A percentile compares a stretch with the other conserved stretches of the same genome.
phyloP scores from a whole-genome alignment of 116 monocot species.

The Posidonia oceanica region DNA sequence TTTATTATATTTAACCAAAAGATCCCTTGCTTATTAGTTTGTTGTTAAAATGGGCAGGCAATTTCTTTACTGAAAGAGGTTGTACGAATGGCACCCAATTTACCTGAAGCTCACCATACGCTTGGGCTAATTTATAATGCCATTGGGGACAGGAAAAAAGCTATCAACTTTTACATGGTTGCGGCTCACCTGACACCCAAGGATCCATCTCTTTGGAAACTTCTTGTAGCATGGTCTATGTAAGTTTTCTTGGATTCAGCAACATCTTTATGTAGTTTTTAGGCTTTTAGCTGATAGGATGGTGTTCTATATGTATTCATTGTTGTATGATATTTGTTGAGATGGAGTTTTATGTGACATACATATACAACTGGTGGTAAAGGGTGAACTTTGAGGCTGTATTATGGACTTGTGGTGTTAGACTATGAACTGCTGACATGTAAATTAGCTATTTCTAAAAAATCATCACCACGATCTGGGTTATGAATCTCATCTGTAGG shows the following conservation, averaged over 20 bases:
- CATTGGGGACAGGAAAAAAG: conserved; percentile 52
- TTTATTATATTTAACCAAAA: background rate
- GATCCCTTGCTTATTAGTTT: background rate
- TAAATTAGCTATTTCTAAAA: no score
- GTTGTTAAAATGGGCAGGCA: conserved; percentile 37
- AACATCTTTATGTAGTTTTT: background rate
- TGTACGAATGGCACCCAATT: conserved; percentile 65
- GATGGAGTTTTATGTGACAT: background rate
- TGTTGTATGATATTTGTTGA: background rate
- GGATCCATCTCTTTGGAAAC: conserved; percentile 81
- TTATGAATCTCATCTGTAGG: no score
- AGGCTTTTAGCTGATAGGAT: background rate
- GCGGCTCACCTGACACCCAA: conserved; percentile 81
- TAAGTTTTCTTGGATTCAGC: conserved; percentile 19
- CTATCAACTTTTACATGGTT: conserved; percentile 80
- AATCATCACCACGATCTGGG: no score
- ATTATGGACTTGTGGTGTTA: no score
- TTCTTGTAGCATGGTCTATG: conserved; percentile 87
- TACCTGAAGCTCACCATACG: conserved; percentile 57
- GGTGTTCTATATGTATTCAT: background rate
- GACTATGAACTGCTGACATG: no score
- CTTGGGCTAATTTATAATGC: conserved; percentile 77
- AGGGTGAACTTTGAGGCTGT: no score
- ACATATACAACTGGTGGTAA: no score
- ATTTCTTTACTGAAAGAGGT: conserved; percentile 65